These are phyloP conservation scores for Capronia americana DNA, from an alignment of 2,329 filamentous ascomycete genomes.

Conservation along the genomic window DNA sequence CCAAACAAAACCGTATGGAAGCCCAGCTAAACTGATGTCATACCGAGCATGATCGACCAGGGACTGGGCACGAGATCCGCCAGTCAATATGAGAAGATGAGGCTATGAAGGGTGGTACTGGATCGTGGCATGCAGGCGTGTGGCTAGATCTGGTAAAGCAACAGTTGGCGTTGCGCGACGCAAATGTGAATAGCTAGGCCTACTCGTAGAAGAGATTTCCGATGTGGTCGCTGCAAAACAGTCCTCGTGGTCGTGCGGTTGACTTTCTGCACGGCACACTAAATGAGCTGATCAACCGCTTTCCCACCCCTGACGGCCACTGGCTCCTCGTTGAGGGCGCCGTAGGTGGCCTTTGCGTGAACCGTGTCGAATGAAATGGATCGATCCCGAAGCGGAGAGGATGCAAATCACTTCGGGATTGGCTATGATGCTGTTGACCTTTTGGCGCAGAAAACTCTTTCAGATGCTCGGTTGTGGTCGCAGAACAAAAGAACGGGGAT, in stretches of 20 bases:
- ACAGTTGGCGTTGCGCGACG: neutral
- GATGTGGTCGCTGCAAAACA: neutral
- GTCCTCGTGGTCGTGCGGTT: neutral
- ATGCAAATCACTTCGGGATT: neutral
- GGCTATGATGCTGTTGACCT: neutral
- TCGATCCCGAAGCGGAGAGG: neutral
- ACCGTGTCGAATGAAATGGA: neutral
- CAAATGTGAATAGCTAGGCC: neutral
- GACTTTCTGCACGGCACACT: neutral
- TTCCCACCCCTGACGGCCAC: neutral
- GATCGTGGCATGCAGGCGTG: neutral
- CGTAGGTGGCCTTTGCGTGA: neutral
- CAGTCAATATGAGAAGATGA: neutral
- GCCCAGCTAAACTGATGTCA: neutral
- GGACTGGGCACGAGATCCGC: neutral
- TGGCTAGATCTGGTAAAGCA: neutral
- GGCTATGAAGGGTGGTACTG: neutral
- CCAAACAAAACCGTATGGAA: neutral
- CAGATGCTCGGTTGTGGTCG: neutral
- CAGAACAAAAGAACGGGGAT: neutral
- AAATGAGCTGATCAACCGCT: neutral
- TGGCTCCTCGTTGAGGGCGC: neutral
- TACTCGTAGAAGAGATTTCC: neutral
- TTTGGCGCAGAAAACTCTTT: neutral
- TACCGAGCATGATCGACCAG: neutral